A percentile compares a stretch with the other conserved stretches of the same genome.
Evolutionary conservation across 305 asterid species (phyloP).

Genomic region (Withania somnifera): DNA sequence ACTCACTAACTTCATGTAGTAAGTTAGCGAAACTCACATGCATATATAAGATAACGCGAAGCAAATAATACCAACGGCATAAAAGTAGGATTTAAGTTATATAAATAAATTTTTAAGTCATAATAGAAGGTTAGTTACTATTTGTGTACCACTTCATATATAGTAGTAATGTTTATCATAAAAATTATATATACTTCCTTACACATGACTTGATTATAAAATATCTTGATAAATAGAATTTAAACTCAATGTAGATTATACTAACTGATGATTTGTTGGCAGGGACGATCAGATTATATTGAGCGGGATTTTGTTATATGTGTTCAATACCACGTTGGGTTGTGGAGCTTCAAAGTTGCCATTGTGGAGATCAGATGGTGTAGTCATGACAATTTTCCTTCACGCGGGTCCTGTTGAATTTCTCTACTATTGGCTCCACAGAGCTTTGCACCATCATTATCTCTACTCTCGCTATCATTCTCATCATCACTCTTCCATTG

Average conservation of each 20-base stretch:
- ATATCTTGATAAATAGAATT: not conserved
- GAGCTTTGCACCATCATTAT: constrained; percentile 87
- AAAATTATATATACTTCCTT: not conserved
- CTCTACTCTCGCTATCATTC: constrained; percentile 87
- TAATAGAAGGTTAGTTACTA: too few species aligned
- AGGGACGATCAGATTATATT: constrained; percentile 73
- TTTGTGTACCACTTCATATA: not conserved
- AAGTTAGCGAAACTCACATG: too few species aligned
- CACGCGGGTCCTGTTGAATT: constrained; percentile 77
- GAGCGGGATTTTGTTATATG: constrained; percentile 36
- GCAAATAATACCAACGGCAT: too few species aligned
- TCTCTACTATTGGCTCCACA: constrained; percentile 84
- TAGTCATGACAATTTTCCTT: constrained; percentile 35
- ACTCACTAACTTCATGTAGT: too few species aligned
- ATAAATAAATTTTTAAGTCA: too few species aligned
- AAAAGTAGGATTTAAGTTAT: too few species aligned
- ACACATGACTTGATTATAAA: not conserved
- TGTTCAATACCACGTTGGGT: not conserved
- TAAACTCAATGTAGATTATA: too few species aligned
- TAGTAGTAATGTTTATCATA: too few species aligned
- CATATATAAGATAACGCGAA: too few species aligned
- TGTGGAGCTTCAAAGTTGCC: constrained; percentile 16
- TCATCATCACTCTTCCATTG: constrained; percentile 92
- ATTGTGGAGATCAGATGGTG: constrained; percentile 57
- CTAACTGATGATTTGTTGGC: not conserved